Base-by-base conservation (phyloP, 208 protist species). In the Leishmania gerbilli region DNA sequence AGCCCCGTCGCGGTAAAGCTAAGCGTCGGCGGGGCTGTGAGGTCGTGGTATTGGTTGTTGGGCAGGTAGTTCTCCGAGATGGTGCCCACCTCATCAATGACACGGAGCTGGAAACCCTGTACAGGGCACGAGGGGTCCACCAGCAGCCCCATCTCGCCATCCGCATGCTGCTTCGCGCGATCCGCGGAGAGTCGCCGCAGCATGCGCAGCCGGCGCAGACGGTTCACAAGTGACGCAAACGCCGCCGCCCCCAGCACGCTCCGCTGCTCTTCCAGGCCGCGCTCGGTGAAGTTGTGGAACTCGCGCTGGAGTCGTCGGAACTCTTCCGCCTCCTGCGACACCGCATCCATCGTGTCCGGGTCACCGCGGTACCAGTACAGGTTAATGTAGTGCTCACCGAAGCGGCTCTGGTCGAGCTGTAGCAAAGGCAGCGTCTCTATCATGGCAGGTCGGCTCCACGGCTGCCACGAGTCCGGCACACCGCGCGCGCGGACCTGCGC, bases 311-410 rank as follows among this genome's bases (percentile, higher is more conserved):
- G 86, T 37, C 87, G 85, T 17, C 84, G 76, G 79, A 91, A 88
- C 56, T 84, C 78, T 60, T 89, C 81, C 62, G 88, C 83, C 65
- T 91, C 84, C 27, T 62, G 62, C 53, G 85, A 82, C 21, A 91
- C 76, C 31, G 72, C 76, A 34, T 76, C 65, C 60, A 82, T 74
- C 62, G 82, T 64, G 11, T 49, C 74, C 19, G 74, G 76, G 17
- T 88, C 79, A 42, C 84, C 75, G 72, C 96, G 93, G 79, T 95
- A 89, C 95, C 96, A 98, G 78, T 92, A 97, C 34, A 98, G 85
- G 81, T 96, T 96, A 74, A 98, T 96, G 87, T 96, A 98, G 79
- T 98, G 93, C 81, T 98, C 96, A 56, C 94, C 93, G 82, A 97
- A 97, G 65, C 94, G 90, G 79, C 84, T 88, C 72, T 98, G 93